A percentile compares a stretch with the other conserved stretches of the same genome.
Conservation (phyloP, 805 yeast species). For the Lachancea fermentati region DNA sequence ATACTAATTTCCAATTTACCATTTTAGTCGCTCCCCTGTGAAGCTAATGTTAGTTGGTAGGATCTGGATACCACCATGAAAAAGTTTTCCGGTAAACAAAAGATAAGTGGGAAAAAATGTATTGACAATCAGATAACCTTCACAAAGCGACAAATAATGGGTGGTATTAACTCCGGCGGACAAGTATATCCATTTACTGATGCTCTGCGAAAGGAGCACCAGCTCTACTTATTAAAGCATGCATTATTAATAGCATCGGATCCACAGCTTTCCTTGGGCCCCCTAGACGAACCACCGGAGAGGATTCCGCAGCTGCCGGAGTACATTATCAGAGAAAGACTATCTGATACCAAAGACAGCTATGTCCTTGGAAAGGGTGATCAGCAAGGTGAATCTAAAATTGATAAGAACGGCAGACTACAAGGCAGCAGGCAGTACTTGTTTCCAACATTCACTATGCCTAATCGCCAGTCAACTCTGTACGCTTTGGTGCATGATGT, state of each 20-base stretch:
- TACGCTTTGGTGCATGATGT: conserved; percentile 33
- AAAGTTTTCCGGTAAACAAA: too few species aligned
- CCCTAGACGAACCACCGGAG: conserved; percentile 18
- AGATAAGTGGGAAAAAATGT: too few species aligned
- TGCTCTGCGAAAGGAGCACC: conserved; percentile 15
- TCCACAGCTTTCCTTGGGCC: conserved; percentile 19
- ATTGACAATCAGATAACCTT: too few species aligned
- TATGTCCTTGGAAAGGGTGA: conserved; percentile 30
- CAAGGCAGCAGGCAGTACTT: conserved; percentile 36
- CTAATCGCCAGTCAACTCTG: conserved; percentile 33
- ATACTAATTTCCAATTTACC: not conserved
- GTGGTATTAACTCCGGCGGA: too few species aligned
- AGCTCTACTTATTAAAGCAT: conserved; percentile 22
- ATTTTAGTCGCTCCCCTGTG: too few species aligned
- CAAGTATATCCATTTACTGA: conserved; percentile 1
- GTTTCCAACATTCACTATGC: conserved; percentile 37
- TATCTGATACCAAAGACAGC: conserved; percentile 17
- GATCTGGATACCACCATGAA: too few species aligned
- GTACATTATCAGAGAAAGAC: conserved; percentile 9
- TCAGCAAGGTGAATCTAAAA: conserved; percentile 41
- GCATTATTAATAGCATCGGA: conserved; percentile 16
- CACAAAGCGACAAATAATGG: too few species aligned
- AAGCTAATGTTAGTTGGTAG: too few species aligned
- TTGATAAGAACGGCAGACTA: conserved; percentile 36
- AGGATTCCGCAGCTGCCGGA: conserved; percentile 9